Evolutionary conservation across 805 yeast species (phyloP).

Genomic region (Myxozyma monticola): DNA sequence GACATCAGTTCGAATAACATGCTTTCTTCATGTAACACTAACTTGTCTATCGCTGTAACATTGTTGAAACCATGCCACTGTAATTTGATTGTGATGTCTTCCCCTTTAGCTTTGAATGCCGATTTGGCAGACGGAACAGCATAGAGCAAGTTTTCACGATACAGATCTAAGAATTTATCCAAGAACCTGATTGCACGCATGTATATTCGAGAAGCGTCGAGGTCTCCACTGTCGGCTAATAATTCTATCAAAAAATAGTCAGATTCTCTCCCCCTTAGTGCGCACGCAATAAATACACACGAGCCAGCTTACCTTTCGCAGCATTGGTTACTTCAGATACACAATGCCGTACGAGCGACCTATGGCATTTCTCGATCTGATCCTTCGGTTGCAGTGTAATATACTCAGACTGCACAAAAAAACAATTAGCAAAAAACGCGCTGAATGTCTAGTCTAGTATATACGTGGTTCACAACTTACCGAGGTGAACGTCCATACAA

Average conservation of each 20-base stretch:
- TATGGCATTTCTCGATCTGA: slow-evolving; percentile 5
- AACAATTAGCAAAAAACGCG: background rate
- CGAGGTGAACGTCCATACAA: slow-evolving; percentile 6
- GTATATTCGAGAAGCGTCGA: background rate
- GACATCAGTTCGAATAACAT: slow-evolving; percentile 6
- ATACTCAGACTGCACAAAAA: slow-evolving; percentile 7
- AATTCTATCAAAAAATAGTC: no score
- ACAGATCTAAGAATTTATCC: slow-evolving; percentile 5
- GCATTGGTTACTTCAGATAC: slow-evolving; percentile 5
- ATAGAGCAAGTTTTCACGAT: background rate
- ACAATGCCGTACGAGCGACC: slow-evolving; percentile 9
- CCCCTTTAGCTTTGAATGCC: slow-evolving; percentile 4
- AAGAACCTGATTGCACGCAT: slow-evolving; percentile 11
- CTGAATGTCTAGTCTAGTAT: background rate
- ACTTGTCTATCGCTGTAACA: background rate
- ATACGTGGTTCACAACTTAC: slow-evolving; percentile 6
- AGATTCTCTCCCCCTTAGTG: no score
- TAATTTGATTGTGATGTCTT: slow-evolving; percentile 5
- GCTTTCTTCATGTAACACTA: slow-evolving; percentile 7
- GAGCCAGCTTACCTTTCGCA: slow-evolving; percentile 5
- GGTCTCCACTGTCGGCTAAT: no score
- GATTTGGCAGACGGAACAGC: background rate
- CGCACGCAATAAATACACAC: no score
- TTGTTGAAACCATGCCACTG: slow-evolving; percentile 12
- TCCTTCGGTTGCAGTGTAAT: slow-evolving; percentile 5